These are phyloP conservation scores for Senna tora DNA, from an alignment of 306 rosid genomes.

Conservation along the genomic window DNA sequence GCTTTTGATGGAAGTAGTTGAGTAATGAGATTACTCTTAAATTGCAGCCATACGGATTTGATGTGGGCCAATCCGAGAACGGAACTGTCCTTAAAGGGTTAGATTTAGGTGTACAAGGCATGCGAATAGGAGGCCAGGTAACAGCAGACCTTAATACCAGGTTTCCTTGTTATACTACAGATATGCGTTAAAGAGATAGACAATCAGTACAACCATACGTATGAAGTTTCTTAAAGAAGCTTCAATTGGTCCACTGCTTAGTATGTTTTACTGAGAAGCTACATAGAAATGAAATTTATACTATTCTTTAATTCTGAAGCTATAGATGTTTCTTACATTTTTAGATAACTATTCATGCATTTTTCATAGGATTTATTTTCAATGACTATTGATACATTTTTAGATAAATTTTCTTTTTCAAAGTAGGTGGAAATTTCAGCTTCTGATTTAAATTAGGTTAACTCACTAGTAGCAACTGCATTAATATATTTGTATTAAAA, in stretches of 20 bases:
- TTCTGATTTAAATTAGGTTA: constrained; percentile 15
- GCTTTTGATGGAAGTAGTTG: constrained; percentile 19
- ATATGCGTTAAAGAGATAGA: constrained; percentile 9
- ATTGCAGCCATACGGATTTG: constrained; percentile 98
- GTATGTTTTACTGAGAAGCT: constrained; percentile 1
- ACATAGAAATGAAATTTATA: constrained; percentile 22
- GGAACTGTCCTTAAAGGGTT: constrained; percentile 89
- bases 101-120: constrained; percentile 90
- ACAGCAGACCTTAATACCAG: constrained; percentile 37
- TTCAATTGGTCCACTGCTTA: background rate
- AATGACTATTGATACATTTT: background rate
- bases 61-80: constrained; percentile 87
- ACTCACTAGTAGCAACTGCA: constrained; percentile 16
- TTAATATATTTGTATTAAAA: constrained; percentile 16
- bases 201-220: constrained; percentile 6
- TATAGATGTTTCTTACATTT: too few species aligned
- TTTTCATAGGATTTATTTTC: background rate
- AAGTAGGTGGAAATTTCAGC: background rate
- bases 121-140: constrained; percentile 97
- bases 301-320: background rate
- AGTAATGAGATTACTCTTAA: constrained; percentile 38
- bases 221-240: background rate
- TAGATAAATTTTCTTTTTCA: too few species aligned
- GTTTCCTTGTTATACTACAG: constrained; percentile 19
- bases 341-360: too few species aligned